Conservation (phyloP, 2,329 filamentous ascomycete species). For the Diaporthe sp. region DNA sequence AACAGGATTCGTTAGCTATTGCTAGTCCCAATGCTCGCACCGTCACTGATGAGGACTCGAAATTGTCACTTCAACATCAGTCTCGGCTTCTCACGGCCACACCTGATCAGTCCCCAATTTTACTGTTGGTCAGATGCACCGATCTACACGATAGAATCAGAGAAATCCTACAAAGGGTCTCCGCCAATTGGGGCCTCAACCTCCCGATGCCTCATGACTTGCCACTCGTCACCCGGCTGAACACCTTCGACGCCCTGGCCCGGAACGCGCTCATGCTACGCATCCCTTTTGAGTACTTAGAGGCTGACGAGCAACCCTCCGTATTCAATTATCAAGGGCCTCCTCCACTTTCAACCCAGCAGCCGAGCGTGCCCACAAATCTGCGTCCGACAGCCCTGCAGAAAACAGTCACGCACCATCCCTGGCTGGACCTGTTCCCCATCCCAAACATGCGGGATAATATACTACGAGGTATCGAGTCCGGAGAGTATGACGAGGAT, state of each 20-base stretch:
- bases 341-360: not conserved
- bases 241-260: conserved; percentile 10
- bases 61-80: not conserved
- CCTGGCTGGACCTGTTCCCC: conserved; percentile 5
- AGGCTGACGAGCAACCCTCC: not conserved
- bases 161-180: not conserved
- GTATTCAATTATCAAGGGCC: not conserved
- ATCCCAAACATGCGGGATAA: not conserved
- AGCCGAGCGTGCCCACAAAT: not conserved
- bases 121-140: not conserved
- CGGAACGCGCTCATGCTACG: not conserved
- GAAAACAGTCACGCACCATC: not conserved
- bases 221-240: conserved; percentile 2
- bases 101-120: not conserved
- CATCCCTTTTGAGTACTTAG: conserved; percentile 2
- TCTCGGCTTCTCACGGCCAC: not conserved
- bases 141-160: not conserved
- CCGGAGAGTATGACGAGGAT: not conserved
- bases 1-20: not conserved
- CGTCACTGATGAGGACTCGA: not conserved
- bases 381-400: not conserved
- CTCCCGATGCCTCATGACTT: not conserved
- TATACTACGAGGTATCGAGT: not conserved
- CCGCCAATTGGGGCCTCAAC: not conserved
- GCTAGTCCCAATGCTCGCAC: not conserved